Base-by-base conservation (phyloP, 2,329 filamentous ascomycete genomes). In the Passalora sequoiae region DNA sequence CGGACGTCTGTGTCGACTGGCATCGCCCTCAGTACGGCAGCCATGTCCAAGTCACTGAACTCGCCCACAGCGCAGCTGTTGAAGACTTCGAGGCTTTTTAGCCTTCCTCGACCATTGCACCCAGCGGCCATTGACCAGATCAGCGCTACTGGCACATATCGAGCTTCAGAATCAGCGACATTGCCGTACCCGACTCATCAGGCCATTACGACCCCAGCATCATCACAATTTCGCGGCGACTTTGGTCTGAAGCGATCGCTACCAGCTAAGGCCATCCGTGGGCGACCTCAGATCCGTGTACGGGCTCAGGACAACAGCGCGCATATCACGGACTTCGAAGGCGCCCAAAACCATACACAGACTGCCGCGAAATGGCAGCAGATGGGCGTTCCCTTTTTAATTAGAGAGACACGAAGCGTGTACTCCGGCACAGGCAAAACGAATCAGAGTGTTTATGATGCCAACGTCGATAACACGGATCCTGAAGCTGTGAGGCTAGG, bases 241-340 rank as follows among this genome's bases (percentile, higher is more conserved):
- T 97, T 91, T 89, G 91, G 91, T 10, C 71, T 96, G 57, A 97
- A 97, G 70, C 76, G 91, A 43, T 75, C 88, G 1, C 72, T 97
- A 4, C 91, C 91, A 1, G 69, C 83, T 6, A 83, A 83, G 63
- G 81, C 84, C 3, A 89, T 87, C 4, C 78, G 80, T 15, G 78
- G 79, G 41, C 82, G 81, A n/a, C 86, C 89, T 7, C 73, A 86
- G 38, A 77, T 95, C 41, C 80, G 86, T 52, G 69, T 97, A 55
- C 81, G 80, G 58, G 77, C 84, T 47, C 76, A 79, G 19, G 84
- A 87, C 60, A 57, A 70, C 15, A 81, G 84, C 59, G 76, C 79
- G 1, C 97, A 94, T 63, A 83, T 96, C 28, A 97, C 91, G 5
- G 92, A 97, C 61, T 75, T 98, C 32, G 92, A 97, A 51, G 89